Evolutionary conservation across 1,139 yeast genomes (phyloP).

Genomic region (Hansenula sp.): DNA sequence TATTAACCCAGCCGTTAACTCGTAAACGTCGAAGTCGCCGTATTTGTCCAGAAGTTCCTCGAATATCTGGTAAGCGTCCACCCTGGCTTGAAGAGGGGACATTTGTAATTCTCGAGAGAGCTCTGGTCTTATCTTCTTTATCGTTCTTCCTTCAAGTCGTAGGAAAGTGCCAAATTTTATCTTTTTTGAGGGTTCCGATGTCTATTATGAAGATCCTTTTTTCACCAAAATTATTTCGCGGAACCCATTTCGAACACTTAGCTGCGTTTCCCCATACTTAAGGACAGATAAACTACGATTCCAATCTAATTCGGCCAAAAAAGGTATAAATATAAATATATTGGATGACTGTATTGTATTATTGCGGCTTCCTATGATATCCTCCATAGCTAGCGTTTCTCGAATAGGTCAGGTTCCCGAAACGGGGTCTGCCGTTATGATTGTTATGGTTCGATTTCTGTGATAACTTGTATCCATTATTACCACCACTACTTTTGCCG

Average conservation of each 20-base stretch:
- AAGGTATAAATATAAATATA: background rate
- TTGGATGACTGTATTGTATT: background rate
- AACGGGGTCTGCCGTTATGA: background rate
- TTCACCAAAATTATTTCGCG: background rate
- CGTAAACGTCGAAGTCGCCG: conserved; percentile 14
- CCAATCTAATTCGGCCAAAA: too few relatives aligned
- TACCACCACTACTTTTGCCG: conserved; percentile 12
- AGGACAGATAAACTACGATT: too few relatives aligned
- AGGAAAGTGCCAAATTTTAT: too few relatives aligned
- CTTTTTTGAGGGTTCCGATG: too few relatives aligned
- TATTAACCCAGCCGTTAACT: conserved; percentile 18
- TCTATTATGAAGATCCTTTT: too few relatives aligned
- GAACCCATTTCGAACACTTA: too few relatives aligned
- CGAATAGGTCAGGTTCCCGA: background rate
- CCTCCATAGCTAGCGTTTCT: background rate
- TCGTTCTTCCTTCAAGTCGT: too few relatives aligned
- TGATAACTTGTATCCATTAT: background rate
- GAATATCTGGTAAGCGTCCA: background rate
- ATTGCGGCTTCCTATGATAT: background rate
- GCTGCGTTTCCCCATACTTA: background rate
- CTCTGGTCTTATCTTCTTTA: too few relatives aligned
- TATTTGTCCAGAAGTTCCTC: conserved; percentile 6
- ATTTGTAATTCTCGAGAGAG: background rate
- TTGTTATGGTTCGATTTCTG: background rate
- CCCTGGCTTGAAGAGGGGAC: too few relatives aligned